These are phyloP conservation scores for Aristolochia contorta DNA, from an alignment of 164 flowering plant genomes.

Conservation along the genomic window DNA sequence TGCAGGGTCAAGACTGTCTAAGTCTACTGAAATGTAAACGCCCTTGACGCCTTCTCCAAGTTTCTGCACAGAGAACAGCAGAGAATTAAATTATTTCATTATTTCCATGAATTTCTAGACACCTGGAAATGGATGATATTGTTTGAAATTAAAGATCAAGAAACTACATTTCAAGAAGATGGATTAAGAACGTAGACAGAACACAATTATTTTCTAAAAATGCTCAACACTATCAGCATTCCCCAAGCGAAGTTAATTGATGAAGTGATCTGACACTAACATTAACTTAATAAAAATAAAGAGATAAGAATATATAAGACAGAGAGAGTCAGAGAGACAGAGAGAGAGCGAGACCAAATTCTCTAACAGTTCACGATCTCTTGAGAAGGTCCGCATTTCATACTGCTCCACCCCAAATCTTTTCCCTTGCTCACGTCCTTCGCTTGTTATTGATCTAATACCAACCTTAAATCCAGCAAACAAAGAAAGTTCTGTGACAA, in stretches of 20 bases:
- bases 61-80: constrained; percentile 39
- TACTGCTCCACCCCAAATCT: constrained; percentile 87
- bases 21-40: constrained; percentile 81
- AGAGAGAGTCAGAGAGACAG: constrained; percentile 20
- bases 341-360: constrained; percentile 51
- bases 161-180: background rate
- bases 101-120: no score
- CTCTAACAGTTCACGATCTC: constrained; percentile 71
- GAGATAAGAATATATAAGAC: constrained; percentile 12
- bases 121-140: no score
- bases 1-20: constrained; percentile 94
- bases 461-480: constrained; percentile 56
- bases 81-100: background rate
- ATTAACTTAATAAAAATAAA: no score
- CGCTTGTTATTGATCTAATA: constrained; percentile 72
- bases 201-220: background rate
- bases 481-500: background rate
- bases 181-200: background rate
- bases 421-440: constrained; percentile 95
- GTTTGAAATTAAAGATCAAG: no score
- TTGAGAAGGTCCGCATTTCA: constrained; percentile 92
- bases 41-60: constrained; percentile 95
- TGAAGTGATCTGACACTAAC: no score
- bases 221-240: background rate
- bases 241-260: background rate